Conservation (phyloP, 805 yeast genomes). For the Wickerhamomyces chambardii region DNA sequence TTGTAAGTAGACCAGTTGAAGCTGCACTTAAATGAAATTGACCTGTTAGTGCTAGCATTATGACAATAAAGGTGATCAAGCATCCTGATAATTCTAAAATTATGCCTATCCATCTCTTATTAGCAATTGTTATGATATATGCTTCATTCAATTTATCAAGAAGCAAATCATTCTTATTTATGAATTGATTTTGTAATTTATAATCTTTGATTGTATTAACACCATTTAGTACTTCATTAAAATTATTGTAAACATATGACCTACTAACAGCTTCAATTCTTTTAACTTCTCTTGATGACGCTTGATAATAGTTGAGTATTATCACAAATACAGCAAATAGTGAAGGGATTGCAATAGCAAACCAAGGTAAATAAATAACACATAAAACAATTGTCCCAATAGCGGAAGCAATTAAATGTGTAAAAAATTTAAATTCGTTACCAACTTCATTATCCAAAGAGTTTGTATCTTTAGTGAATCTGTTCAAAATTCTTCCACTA, state of each 20-base stretch:
- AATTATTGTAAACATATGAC: conserved; percentile 41
- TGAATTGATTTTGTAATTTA: conserved; percentile 25
- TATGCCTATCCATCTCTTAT: conserved; percentile 58
- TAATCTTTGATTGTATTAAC: conserved; percentile 38
- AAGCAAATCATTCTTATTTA: conserved; percentile 33
- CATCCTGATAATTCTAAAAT: conserved; percentile 41
- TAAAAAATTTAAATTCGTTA: conserved; percentile 56
- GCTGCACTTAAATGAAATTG: conserved; percentile 49
- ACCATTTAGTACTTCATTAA: conserved; percentile 40
- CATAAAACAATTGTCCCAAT: conserved; percentile 61
- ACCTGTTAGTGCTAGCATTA: conserved; percentile 49
- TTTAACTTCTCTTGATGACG: conserved; percentile 41
- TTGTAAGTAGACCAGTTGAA: conserved; percentile 52
- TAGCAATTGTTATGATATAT: conserved; percentile 38
- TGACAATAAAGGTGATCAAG: conserved; percentile 39
- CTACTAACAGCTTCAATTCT: conserved; percentile 43
- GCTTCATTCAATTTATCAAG: conserved; percentile 50
- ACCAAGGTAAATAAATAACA: conserved; percentile 70
- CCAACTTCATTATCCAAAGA: conserved; percentile 72
- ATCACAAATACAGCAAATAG: conserved; percentile 34
- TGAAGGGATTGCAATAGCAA: conserved; percentile 62
- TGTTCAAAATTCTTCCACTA: conserved; percentile 73
- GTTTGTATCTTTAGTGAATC: conserved; percentile 86
- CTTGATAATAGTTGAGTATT: conserved; percentile 35
- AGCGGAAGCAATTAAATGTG: conserved; percentile 44